phyloP scores from a whole-genome alignment of 805 yeast genomes.

The Saccharomycopsis fermentans region DNA sequence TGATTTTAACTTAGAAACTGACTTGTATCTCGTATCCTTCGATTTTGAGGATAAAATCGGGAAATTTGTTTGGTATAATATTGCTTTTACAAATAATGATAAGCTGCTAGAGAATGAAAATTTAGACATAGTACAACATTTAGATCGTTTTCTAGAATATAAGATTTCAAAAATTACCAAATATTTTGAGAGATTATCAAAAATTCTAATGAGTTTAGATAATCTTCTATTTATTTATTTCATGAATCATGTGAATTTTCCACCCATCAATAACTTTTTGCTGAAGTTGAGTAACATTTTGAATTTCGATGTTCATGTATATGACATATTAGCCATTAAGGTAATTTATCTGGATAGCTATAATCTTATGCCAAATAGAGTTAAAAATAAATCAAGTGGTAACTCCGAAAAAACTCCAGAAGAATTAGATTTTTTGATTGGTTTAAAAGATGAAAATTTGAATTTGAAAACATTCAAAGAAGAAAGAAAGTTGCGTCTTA shows the following conservation, averaged over 20 bases:
- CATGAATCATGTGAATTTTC: constrained; percentile 6
- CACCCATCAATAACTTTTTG: constrained; percentile 4
- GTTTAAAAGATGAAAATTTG: not conserved
- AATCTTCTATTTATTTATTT: constrained; percentile 6
- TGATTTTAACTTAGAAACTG: not conserved
- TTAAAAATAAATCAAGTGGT: not conserved
- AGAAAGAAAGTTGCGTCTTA: not conserved
- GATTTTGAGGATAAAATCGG: not conserved
- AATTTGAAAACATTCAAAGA: not conserved
- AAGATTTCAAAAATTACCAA: not conserved
- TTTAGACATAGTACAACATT: not conserved
- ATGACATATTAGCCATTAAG: constrained; percentile 9
- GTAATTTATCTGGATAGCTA: constrained; percentile 9
- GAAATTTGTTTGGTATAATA: not conserved
- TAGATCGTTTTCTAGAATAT: not conserved
- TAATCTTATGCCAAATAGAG: not conserved
- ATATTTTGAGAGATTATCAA: not conserved
- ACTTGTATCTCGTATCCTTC: not conserved
- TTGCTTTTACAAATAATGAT: not conserved
- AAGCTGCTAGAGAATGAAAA: not conserved
- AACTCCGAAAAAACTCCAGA: not conserved
- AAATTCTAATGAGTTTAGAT: constrained; percentile 9
- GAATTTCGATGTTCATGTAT: not conserved
- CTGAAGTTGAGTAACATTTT: constrained; percentile 1
- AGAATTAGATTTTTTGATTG: not conserved